phyloP scores from a whole-genome alignment of 2,329 filamentous ascomycete genomes.

The Emmonsia crescens region DNA sequence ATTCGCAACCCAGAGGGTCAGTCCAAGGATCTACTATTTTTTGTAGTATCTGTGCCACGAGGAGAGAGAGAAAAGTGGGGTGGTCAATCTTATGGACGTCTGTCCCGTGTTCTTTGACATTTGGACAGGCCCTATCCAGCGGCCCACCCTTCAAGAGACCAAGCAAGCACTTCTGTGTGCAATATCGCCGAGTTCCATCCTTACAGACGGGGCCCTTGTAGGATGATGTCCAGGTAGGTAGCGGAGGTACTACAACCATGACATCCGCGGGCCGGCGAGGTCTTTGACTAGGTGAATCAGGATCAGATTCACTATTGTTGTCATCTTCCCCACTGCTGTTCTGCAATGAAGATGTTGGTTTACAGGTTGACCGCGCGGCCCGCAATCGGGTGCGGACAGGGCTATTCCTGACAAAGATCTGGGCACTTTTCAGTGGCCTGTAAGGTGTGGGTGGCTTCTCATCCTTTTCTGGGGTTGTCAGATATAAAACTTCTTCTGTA shows the following conservation, averaged over 20 bases:
- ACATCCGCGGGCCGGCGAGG: conserved; percentile 6
- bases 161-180: conserved; percentile 31
- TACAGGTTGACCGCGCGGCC: conserved; percentile 5
- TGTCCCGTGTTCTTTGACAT: conserved; percentile 26
- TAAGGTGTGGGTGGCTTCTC: background rate
- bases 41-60: conserved; percentile 10
- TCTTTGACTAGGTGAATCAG: conserved; percentile 10
- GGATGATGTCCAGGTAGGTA: conserved; percentile 4
- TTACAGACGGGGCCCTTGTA: conserved; percentile 7
- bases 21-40: conserved; percentile 1
- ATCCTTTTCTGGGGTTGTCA: conserved; percentile 10
- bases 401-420: conserved; percentile 1
- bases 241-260: conserved; percentile 8
- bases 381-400: conserved; percentile 8
- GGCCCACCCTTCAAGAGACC: conserved; percentile 22
- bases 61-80: conserved; percentile 8
- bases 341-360: background rate
- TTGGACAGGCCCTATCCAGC: conserved; percentile 31
- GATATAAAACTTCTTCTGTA: conserved; percentile 14
- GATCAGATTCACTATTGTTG: conserved; percentile 8
- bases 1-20: conserved; percentile 11
- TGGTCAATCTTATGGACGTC: conserved; percentile 13
- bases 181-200: conserved; percentile 23
- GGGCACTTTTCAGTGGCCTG: conserved; percentile 4
- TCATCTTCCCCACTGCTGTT: conserved; percentile 6